These are phyloP conservation scores for Didymella keratinophila DNA, from an alignment of 2,329 filamentous ascomycete genomes.

Conservation along the genomic window DNA sequence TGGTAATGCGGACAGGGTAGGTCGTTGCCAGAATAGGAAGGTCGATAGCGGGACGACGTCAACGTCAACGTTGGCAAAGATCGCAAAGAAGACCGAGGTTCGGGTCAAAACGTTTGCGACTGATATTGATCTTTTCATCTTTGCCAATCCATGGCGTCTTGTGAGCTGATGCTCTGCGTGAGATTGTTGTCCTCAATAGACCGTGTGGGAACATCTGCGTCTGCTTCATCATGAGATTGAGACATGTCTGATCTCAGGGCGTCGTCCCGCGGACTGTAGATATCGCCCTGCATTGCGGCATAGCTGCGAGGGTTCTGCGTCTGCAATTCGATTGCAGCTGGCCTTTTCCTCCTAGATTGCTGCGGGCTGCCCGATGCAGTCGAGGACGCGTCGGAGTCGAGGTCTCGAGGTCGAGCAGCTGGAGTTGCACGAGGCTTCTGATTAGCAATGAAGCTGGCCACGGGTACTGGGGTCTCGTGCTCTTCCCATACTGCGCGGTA, in stretches of 20 bases:
- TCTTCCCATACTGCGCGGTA: constrained; percentile 62
- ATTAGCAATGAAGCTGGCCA: constrained; percentile 30
- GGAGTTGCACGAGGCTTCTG: constrained; percentile 18
- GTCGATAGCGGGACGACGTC: constrained; percentile 28
- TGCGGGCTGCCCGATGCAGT: background rate
- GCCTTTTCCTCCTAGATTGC: constrained; percentile 6
- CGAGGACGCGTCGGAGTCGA: constrained; percentile 11
- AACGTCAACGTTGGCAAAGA: constrained; percentile 10
- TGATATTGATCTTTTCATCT: constrained; percentile 41
- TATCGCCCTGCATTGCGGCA: constrained; percentile 31
- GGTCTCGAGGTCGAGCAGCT: background rate
- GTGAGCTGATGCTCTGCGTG: background rate
- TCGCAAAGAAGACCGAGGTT: constrained; percentile 5
- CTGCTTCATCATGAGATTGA: constrained; percentile 7
- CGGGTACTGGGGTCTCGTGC: constrained; percentile 26
- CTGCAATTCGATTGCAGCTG: constrained; percentile 27
- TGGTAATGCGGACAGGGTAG: constrained; percentile 32
- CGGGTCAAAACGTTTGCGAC: constrained; percentile 31
- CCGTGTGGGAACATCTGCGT: constrained; percentile 16
- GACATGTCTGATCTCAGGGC: background rate
- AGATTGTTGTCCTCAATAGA: constrained; percentile 8
- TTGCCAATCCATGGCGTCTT: constrained; percentile 20
- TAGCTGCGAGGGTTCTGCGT: constrained; percentile 33
- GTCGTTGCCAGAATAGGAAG: constrained; percentile 40
- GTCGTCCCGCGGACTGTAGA: constrained; percentile 1